Evolutionary conservation across 495 filamentous ascomycete species (phyloP).

Genomic region (Chaetomium tenue): DNA sequence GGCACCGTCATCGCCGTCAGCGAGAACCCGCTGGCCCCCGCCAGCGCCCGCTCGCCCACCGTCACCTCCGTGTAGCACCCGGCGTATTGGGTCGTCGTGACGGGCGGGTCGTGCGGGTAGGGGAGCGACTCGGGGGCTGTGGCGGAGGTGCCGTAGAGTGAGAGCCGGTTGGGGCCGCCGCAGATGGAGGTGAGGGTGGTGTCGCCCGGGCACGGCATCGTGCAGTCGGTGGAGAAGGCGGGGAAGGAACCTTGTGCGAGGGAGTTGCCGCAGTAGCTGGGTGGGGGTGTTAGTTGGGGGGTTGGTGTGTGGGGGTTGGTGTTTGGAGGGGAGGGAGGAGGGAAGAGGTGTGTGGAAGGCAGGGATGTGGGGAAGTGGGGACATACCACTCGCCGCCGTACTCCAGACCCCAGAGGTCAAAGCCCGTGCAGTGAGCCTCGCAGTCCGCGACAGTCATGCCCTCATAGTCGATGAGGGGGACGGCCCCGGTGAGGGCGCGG

Average conservation of each 20-base stretch:
- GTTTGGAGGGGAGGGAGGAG: too few relatives aligned
- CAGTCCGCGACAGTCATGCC: slow-evolving; percentile 26
- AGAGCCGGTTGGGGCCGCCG: slow-evolving; percentile 45
- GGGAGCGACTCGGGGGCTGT: slow-evolving; percentile 7
- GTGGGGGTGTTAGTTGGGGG: not conserved
- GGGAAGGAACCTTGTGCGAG: slow-evolving; percentile 18
- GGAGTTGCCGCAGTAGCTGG: slow-evolving; percentile 24
- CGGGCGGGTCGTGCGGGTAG: slow-evolving; percentile 16
- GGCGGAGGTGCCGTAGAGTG: slow-evolving; percentile 37
- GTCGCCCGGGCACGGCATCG: slow-evolving; percentile 46
- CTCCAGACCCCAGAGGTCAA: slow-evolving; percentile 39
- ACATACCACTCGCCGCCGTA: slow-evolving; percentile 45
- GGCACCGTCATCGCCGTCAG: slow-evolving; percentile 14
- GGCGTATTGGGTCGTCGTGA: not conserved
- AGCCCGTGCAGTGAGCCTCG: slow-evolving; percentile 31
- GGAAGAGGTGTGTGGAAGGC: too few relatives aligned
- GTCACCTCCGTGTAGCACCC: slow-evolving; percentile 22
- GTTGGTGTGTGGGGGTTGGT: not conserved
- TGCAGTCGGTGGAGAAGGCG: slow-evolving; percentile 33
- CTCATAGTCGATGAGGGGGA: not conserved
- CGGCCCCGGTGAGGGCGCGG: slow-evolving; percentile 21
- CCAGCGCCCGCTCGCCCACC: slow-evolving; percentile 16
- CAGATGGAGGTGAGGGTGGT: slow-evolving; percentile 34
- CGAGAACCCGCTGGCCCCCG: not conserved
- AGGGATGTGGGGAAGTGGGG: not conserved